Conservation (phyloP, 1,284 basidiomycete genomes). For the Bondarzewia mesenterica region DNA sequence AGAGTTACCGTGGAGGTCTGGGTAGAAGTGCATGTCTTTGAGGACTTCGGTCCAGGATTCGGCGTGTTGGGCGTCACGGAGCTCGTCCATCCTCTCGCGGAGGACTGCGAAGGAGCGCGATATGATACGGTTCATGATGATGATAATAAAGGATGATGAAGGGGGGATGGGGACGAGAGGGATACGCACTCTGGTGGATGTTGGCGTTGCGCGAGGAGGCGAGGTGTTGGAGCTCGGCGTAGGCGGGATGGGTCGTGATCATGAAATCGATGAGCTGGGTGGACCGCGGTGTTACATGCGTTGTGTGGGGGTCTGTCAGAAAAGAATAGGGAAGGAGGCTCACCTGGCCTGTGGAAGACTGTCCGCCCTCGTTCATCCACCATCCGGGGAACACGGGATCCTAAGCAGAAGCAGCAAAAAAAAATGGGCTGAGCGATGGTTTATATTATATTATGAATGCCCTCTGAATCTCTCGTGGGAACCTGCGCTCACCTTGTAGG, state of each 20-base stretch:
- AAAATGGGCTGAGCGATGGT: no score
- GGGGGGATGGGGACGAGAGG: neutral
- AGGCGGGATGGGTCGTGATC: slow-evolving; percentile 87
- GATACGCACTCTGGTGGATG: slow-evolving; percentile 45
- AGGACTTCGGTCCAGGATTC: slow-evolving; percentile 77
- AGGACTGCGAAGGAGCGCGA: slow-evolving; percentile 47
- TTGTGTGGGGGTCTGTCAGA: neutral
- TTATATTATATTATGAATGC: no score
- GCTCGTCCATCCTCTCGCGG: slow-evolving; percentile 64
- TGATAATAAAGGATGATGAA: neutral
- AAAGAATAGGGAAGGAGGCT: slow-evolving; percentile 4
- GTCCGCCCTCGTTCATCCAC: slow-evolving; percentile 99
- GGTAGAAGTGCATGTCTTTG: slow-evolving; percentile 89
- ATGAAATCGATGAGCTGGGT: slow-evolving; percentile 87
- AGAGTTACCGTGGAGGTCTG: slow-evolving; percentile 74
- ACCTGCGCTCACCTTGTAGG: slow-evolving; percentile 61
- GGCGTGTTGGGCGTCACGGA: slow-evolving; percentile 48
- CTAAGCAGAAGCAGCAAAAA: no score
- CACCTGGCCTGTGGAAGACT: slow-evolving; percentile 96
- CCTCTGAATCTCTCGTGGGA: no score
- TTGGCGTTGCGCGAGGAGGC: slow-evolving; percentile 46
- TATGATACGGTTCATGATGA: slow-evolving; percentile 9
- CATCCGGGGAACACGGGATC: slow-evolving; percentile 86
- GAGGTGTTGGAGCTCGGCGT: slow-evolving; percentile 55
- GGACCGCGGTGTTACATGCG: neutral